Evolutionary conservation across 306 rosid genomes (phyloP).

Genomic region (Luffa aegyptiaca): DNA sequence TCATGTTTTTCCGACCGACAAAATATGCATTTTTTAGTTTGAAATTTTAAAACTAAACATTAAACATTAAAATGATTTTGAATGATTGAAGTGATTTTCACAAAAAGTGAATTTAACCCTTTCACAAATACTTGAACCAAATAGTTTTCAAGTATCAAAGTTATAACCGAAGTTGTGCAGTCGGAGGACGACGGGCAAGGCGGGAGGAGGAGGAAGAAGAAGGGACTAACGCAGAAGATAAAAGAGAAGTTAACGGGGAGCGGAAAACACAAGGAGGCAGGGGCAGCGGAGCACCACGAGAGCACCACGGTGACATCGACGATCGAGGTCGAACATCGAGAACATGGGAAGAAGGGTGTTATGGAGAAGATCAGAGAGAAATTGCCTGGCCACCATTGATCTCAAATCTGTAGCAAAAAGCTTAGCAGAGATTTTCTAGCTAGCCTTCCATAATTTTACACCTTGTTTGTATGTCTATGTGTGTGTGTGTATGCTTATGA

Average conservation of each 20-base stretch:
- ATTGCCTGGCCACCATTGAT: slow-evolving; percentile 55
- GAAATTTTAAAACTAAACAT: no score
- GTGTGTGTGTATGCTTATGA: not conserved
- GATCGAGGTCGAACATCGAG: slow-evolving; percentile 12
- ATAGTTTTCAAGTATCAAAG: no score
- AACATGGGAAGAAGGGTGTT: slow-evolving; percentile 49
- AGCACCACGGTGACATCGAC: not conserved
- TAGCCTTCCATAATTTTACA: not conserved
- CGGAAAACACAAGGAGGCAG: slow-evolving; percentile 13
- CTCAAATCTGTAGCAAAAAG: not conserved
- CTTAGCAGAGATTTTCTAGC: no score
- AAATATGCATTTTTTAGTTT: no score
- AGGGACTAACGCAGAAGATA: slow-evolving; percentile 49
- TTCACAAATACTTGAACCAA: no score
- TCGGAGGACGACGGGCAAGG: slow-evolving; percentile 79
- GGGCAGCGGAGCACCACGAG: slow-evolving; percentile 6
- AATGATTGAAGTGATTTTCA: no score
- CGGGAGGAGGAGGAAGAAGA: slow-evolving; percentile 57
- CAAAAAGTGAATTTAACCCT: no score
- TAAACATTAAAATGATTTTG: no score
- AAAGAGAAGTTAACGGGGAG: slow-evolving; percentile 44
- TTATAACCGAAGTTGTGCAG: not conserved
- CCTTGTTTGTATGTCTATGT: not conserved
- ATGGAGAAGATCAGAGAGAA: slow-evolving; percentile 71
- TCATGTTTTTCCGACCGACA: no score